phyloP scores from a whole-genome alignment of 1,139 yeast species.

The Candida sanyaensis region DNA sequence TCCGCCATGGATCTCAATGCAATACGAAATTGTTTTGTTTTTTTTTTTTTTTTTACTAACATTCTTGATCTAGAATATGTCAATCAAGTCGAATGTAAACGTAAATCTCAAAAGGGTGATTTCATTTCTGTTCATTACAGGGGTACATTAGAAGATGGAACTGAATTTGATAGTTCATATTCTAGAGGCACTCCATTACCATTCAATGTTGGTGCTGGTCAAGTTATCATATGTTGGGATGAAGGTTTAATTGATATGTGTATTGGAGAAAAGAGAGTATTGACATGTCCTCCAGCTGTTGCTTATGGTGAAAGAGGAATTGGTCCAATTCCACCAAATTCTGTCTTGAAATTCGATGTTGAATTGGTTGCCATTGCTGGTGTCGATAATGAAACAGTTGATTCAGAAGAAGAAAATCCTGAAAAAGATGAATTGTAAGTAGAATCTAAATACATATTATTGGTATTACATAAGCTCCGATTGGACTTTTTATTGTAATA shows the following conservation, averaged over 20 bases:
- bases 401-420: neutral
- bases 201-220: slow-evolving; percentile 72
- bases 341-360: slow-evolving; percentile 62
- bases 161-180: slow-evolving; percentile 73
- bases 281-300: slow-evolving; percentile 73
- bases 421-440: slow-evolving; percentile 14
- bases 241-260: slow-evolving; percentile 79
- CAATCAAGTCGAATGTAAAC: slow-evolving; percentile 54
- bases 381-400: slow-evolving; percentile 8
- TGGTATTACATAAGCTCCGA: no score
- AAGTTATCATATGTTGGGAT: slow-evolving; percentile 88
- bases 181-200: slow-evolving; percentile 65
- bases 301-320: slow-evolving; percentile 80
- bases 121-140: slow-evolving; percentile 70
- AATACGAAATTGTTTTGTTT: no score
- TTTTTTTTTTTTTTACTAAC: no score
- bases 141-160: slow-evolving; percentile 68
- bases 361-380: slow-evolving; percentile 56
- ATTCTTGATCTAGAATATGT: slow-evolving; percentile 16
- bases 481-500: no score
- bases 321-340: slow-evolving; percentile 76
- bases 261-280: slow-evolving; percentile 79
- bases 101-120: slow-evolving; percentile 65
- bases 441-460: neutral
- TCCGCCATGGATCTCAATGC: no score